These are phyloP conservation scores for Solanum rostratum DNA, from an alignment of 257 asterid species.

Conservation along the genomic window DNA sequence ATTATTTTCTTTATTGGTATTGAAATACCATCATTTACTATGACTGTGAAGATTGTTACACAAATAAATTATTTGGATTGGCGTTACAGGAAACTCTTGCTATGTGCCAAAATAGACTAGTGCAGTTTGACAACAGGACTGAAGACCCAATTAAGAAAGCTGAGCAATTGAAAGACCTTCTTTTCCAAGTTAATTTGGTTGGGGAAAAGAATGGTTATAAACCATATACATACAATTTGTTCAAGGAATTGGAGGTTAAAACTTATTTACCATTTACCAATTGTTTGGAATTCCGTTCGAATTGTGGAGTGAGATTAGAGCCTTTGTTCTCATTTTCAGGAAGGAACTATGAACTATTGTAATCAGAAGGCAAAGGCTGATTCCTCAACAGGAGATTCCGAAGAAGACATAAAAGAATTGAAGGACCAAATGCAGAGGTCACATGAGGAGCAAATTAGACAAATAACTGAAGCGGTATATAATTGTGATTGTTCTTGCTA, in stretches of 20 bases:
- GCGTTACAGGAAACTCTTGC: conserved; percentile 29
- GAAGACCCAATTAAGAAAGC: conserved; percentile 21
- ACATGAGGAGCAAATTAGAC: conserved; percentile 33
- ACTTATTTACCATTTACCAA: not conserved
- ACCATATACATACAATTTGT: conserved; percentile 40
- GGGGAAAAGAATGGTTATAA: conserved; percentile 30
- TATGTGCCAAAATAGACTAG: conserved; percentile 48
- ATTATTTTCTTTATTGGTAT: too few relatives aligned
- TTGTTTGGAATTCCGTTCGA: not conserved
- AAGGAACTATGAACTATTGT: conserved; percentile 18
- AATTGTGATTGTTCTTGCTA: not conserved
- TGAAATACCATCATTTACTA: too few relatives aligned
- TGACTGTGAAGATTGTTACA: not conserved
- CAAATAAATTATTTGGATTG: not conserved
- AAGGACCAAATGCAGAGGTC: conserved; percentile 26
- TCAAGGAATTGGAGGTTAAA: conserved; percentile 29
- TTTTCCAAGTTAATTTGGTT: conserved; percentile 35
- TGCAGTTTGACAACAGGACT: conserved; percentile 52
- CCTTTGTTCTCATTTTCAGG: conserved; percentile 15
- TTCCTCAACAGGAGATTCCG: conserved; percentile 29
- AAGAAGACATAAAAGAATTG: conserved; percentile 31
- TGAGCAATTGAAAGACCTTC: conserved; percentile 33
- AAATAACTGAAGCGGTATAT: conserved; percentile 35
- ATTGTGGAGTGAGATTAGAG: not conserved
- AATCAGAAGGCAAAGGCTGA: conserved; percentile 31